Evolutionary conservation across 1,139 yeast genomes (phyloP).

Genomic region (Pichia sp.): DNA sequence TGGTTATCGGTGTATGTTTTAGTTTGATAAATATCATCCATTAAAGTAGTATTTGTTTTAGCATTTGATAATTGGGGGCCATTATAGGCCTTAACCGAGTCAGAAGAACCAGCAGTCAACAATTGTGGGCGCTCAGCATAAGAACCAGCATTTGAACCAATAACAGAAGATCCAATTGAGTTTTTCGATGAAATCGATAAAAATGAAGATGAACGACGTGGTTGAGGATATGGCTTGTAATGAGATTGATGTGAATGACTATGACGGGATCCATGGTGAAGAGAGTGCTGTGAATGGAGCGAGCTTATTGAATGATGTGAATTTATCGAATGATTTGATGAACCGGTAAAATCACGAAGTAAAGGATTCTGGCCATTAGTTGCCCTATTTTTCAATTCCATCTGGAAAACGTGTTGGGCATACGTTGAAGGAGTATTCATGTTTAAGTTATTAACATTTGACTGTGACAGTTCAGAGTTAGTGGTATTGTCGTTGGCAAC

Average conservation of each 20-base stretch:
- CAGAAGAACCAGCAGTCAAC: constrained; percentile 21
- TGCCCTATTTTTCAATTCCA: too few species aligned
- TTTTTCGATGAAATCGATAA: constrained; percentile 26
- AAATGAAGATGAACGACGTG: constrained; percentile 27
- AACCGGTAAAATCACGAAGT: constrained; percentile 22
- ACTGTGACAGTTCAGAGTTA: constrained; percentile 15
- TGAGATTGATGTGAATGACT: constrained; percentile 24
- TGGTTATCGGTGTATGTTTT: constrained; percentile 26
- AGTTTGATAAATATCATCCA: constrained; percentile 29
- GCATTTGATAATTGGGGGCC: constrained; percentile 27
- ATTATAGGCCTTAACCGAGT: constrained; percentile 16
- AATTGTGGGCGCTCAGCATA: constrained; percentile 25
- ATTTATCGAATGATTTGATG: constrained; percentile 22
- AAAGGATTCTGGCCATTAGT: constrained; percentile 3
- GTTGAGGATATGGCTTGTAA: constrained; percentile 27
- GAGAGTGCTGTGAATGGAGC: constrained; percentile 11
- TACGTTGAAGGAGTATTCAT: constrained; percentile 8
- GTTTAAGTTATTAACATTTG: constrained; percentile 19
- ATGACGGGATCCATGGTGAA: constrained; percentile 19
- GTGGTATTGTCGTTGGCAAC: constrained; percentile 10
- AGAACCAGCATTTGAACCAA: constrained; percentile 15
- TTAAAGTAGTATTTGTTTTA: constrained; percentile 28
- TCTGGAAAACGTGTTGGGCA: background rate
- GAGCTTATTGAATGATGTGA: constrained; percentile 2
- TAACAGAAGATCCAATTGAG: constrained; percentile 20